Evolutionary conservation across 768 basidiomycete genomes (phyloP), one percentile per base, ranked within the genome.

Genomic region (Coprinopsis sp.): DNA sequence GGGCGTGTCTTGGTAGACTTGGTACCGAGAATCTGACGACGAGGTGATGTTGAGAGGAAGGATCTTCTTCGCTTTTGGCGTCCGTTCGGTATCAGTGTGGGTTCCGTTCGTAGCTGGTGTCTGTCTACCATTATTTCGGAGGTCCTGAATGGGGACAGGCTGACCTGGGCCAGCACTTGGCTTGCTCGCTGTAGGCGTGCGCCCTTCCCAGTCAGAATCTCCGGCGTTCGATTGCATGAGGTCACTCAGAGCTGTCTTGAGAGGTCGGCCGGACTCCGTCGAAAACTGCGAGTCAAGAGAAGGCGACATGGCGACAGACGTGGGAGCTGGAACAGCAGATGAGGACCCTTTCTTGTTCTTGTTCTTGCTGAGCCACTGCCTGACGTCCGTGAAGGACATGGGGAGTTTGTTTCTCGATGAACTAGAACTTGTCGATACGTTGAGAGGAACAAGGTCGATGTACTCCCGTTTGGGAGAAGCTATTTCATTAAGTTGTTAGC

Each of bases 341-440:
- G 70, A 66, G 4, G 68, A 65, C 6, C 78, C 77, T 18, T 76
- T 66, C 59, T 76, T 81, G 61, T 79, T 81, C 37, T 81, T 79
- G 48, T 73, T 74, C 51, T 74, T 79, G 53, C 70, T 84, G 34
- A 90, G 62, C 88, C 88, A 91, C 55, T 84, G 87, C 62, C 81
- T 84, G 21, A 90, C 88, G 19, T 82, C 87, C 43, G 87, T 82
- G 16, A 86, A 71, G 16, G 79, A 87, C 62, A 79, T 87, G 1
- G 88, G 88, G 37, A 91, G 68, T 56, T 81, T 64, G 27, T 24
- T 29, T 22, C 37, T 49, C 13, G 40, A 49, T 3, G 40, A 42
- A 18, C 40, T 63, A 33, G 66, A 62, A 30, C 64, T 59, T 57
- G 66, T 63, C 10, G 68, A 61, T 19, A 71, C 56, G 6, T 71